phyloP scores from a whole-genome alignment of 75 land plant genomes.

The Larix kaempferi region DNA sequence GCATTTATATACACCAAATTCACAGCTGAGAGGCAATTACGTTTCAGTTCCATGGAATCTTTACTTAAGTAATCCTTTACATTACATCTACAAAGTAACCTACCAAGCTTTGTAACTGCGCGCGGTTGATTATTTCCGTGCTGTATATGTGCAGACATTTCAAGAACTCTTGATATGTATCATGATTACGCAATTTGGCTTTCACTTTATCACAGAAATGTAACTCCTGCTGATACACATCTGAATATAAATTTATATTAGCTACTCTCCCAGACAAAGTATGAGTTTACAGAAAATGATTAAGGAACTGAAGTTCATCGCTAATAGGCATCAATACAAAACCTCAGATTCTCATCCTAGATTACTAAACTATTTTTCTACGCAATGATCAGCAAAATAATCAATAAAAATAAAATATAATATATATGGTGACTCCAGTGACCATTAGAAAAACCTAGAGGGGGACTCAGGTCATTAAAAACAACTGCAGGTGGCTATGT shows the following conservation, averaged over 20 bases:
- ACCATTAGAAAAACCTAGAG: no score
- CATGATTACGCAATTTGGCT: slow-evolving; percentile 55
- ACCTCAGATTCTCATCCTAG: no score
- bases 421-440: no score
- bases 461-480: no score
- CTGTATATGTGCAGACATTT: slow-evolving; percentile 89
- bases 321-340: no score
- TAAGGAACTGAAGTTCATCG: no score
- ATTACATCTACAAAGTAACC: background rate
- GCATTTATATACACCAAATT: background rate
- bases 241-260: slow-evolving; percentile 20
- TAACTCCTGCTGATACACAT: slow-evolving; percentile 51
- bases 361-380: no score
- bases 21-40: background rate
- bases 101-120: slow-evolving; percentile 80
- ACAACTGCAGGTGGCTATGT: no score
- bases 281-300: background rate
- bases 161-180: slow-evolving; percentile 85
- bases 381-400: no score
- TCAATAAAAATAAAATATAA: no score
- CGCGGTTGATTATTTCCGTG: slow-evolving; percentile 74
- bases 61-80: background rate
- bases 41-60: background rate
- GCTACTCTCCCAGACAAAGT: background rate
- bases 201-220: slow-evolving; percentile 84